Evolutionary conservation across 169 alveolate species (phyloP), one percentile per base, ranked within the genome.

Genomic region (Plasmodium relictum): DNA sequence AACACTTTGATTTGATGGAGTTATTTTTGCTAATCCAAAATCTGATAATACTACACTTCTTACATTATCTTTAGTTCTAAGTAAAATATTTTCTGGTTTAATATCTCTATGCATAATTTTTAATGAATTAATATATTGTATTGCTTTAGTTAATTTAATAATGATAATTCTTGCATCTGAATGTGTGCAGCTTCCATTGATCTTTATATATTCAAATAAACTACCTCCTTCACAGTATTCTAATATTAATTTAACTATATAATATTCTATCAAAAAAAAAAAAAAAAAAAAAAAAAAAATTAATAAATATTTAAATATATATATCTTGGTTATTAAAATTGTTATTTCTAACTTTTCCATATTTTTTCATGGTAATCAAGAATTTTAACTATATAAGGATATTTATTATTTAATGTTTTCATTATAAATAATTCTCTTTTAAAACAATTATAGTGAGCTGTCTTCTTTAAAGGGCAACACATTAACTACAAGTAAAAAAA

Each of bases 1-100:
- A 31, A 94, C 95, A 18, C 93, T 58, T 31, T 89, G 91, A 39
- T 91, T 83, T 42, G 88, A 62, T 45, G 95, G 96, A 18, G 95
- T 91, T 93, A 95, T 89, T 72, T 95, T 94, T 74, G 97, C 95
- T 5, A 97, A 87, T 26, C 95, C 97, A 63, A 95, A 95, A 88
- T 95, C 97, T 20, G 95, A 94, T 7, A 95, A 89, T 6, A 95
- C 91, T 80, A 95, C 63, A 56, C 92, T 86, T 86, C 69, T 74
- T 52, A 94, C 86, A 93, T 78, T 74, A 86, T 94, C 93, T 16
- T 93, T 88, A 70, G 94, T 87, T 62, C 88, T 22, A 68, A 95
- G 95, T 96, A 95, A 94, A 42, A 95, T 93, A 73, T 95, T 95
- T 83, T 95, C 97, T 22, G 97, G 97, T 78, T 95, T 95, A 6